Conservation (phyloP, 2,329 filamentous ascomycete species). For the Mycosphaerella arachidis region DNA sequence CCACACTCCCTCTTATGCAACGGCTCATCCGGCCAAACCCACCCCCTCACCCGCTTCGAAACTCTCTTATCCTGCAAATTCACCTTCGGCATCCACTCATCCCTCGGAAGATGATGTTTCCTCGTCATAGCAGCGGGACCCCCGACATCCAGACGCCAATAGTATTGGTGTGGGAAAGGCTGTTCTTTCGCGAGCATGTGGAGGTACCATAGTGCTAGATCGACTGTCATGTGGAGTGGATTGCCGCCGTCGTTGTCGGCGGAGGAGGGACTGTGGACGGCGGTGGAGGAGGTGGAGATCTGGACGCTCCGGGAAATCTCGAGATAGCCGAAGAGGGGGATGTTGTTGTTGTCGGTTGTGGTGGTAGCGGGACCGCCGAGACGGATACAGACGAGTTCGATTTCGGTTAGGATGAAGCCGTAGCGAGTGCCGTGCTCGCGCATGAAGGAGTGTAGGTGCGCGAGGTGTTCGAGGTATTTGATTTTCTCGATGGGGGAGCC, state of each 20-base stretch:
- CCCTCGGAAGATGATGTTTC: slow-evolving; percentile 64
- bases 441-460: slow-evolving; percentile 86
- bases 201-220: slow-evolving; percentile 71
- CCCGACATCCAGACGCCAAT: slow-evolving; percentile 67
- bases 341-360: slow-evolving; percentile 31
- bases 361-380: slow-evolving; percentile 54
- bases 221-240: slow-evolving; percentile 51
- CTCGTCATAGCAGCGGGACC: slow-evolving; percentile 69
- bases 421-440: slow-evolving; percentile 90
- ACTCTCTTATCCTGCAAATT: slow-evolving; percentile 71
- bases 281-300: slow-evolving; percentile 31
- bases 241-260: too few species aligned
- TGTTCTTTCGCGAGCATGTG: slow-evolving; percentile 66
- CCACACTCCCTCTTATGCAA: slow-evolving; percentile 68
- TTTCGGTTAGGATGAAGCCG: slow-evolving; percentile 94
- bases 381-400: slow-evolving; percentile 86
- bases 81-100: slow-evolving; percentile 70
- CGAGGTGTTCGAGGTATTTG: slow-evolving; percentile 80
- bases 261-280: too few species aligned
- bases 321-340: slow-evolving; percentile 82
- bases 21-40: slow-evolving; percentile 71
- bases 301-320: slow-evolving; percentile 63
- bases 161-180: slow-evolving; percentile 53
- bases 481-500: slow-evolving; percentile 81
- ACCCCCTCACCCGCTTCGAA: slow-evolving; percentile 67